Conservation (phyloP, 495 filamentous ascomycete genomes). For the Penicillium ochrochloron region DNA sequence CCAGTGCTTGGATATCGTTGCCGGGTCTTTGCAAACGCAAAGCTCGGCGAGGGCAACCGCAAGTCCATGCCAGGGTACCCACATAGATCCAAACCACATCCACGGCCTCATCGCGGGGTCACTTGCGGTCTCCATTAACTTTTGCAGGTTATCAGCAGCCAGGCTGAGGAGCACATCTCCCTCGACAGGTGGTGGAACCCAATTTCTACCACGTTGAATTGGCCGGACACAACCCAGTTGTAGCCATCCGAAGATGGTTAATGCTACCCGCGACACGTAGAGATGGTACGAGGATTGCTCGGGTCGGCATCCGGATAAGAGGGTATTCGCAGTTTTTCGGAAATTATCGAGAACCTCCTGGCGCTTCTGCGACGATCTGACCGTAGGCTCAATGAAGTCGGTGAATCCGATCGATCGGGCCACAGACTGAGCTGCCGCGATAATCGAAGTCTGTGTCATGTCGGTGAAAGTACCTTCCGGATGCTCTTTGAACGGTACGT, state of each 20-base stretch:
- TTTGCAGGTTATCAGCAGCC: slow-evolving; percentile 38
- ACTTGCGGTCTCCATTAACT: slow-evolving; percentile 23
- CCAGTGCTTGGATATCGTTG: slow-evolving; percentile 75
- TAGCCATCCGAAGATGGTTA: slow-evolving; percentile 33
- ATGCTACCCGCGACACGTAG: slow-evolving; percentile 30
- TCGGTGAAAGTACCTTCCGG: slow-evolving; percentile 38
- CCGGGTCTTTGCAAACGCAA: slow-evolving; percentile 64
- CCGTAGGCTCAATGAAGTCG: slow-evolving; percentile 32
- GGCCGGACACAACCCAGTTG: slow-evolving; percentile 42
- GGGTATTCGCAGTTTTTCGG: slow-evolving; percentile 26
- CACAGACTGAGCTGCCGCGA: slow-evolving; percentile 31
- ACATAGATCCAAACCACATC: slow-evolving; percentile 46
- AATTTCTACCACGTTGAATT: slow-evolving; percentile 30
- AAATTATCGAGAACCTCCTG: slow-evolving; percentile 38
- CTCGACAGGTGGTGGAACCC: slow-evolving; percentile 32
- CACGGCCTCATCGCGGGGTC: slow-evolving; percentile 36
- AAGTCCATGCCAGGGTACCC: slow-evolving; percentile 53
- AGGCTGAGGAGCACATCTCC: slow-evolving; percentile 35
- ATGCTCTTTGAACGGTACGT: slow-evolving; percentile 23
- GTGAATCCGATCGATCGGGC: slow-evolving; percentile 35
- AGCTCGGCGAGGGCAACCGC: slow-evolving; percentile 69
- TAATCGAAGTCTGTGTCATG: slow-evolving; percentile 37
- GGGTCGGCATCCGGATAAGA: slow-evolving; percentile 32
- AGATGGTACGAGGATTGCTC: slow-evolving; percentile 35
- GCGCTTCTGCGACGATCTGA: slow-evolving; percentile 31